A percentile compares a stretch with the other conserved stretches of the same genome.
Conservation (phyloP, 1,284 basidiomycete species). For the Pseudozyma hubeiensis region DNA sequence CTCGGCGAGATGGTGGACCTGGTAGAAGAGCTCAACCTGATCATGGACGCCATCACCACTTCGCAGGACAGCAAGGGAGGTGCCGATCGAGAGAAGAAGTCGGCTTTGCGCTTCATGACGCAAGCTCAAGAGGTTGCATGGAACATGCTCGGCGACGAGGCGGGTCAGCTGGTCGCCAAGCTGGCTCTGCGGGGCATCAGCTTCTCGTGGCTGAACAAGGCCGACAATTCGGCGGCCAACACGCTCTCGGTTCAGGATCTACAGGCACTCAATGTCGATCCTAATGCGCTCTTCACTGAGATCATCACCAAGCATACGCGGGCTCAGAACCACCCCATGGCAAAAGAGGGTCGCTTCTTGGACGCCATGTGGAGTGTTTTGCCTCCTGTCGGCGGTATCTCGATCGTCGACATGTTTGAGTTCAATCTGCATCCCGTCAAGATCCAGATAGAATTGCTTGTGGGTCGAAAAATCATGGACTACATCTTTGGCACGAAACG, state of each 20-base stretch:
- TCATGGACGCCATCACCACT: slow-evolving; percentile 88
- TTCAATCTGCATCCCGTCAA: slow-evolving; percentile 80
- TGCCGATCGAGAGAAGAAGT: slow-evolving; percentile 77
- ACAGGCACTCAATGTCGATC: slow-evolving; percentile 85
- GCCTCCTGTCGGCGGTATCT: slow-evolving; percentile 87
- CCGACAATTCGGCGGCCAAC: slow-evolving; percentile 88
- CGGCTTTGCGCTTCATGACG: slow-evolving; percentile 83
- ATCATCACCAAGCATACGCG: slow-evolving; percentile 78
- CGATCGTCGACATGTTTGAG: slow-evolving; percentile 86
- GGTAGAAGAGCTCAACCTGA: slow-evolving; percentile 82
- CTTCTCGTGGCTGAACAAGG: slow-evolving; percentile 86
- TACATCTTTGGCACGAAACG: slow-evolving; percentile 77
- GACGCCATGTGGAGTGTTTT: slow-evolving; percentile 62
- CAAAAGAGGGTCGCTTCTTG: slow-evolving; percentile 57
- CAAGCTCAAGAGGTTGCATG: slow-evolving; percentile 90
- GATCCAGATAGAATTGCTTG: slow-evolving; percentile 82
- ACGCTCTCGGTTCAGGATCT: slow-evolving; percentile 82
- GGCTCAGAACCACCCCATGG: slow-evolving; percentile 55
- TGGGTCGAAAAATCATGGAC: slow-evolving; percentile 86
- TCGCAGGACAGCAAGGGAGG: slow-evolving; percentile 73
- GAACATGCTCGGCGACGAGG: slow-evolving; percentile 85
- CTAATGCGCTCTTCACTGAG: slow-evolving; percentile 86
- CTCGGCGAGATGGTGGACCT: slow-evolving; percentile 81
- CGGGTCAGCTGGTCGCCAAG: slow-evolving; percentile 82
- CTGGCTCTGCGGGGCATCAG: slow-evolving; percentile 82